Conservation (phyloP, 192 early-diverging fungal genomes). For the Mortierella claussenii region DNA sequence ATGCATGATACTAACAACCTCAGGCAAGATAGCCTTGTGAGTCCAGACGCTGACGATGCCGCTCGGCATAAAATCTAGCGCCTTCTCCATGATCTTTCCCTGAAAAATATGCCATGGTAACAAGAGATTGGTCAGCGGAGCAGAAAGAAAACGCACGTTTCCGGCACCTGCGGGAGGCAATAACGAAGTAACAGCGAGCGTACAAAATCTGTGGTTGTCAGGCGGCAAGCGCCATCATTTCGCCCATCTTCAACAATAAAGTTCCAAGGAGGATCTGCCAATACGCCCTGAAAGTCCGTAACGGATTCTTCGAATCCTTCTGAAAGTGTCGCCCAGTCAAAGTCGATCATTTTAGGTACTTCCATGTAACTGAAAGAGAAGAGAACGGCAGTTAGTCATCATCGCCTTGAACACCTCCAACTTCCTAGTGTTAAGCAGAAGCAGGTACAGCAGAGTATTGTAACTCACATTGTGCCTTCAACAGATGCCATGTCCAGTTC, state of each 20-base stretch:
- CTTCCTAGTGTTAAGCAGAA: too few relatives aligned
- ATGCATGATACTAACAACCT: slow-evolving; percentile 65
- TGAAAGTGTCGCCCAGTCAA: slow-evolving; percentile 42
- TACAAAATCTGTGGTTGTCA: slow-evolving; percentile 52
- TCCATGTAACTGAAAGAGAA: slow-evolving; percentile 25
- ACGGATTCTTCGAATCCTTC: slow-evolving; percentile 35
- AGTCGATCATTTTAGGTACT: slow-evolving; percentile 16
- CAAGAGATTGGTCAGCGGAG: neutral
- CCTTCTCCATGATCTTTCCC: slow-evolving; percentile 55
- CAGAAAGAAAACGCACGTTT: neutral
- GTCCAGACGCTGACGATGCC: slow-evolving; percentile 68
- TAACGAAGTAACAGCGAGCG: too few relatives aligned
- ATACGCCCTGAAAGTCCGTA: slow-evolving; percentile 58
- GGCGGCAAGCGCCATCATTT: slow-evolving; percentile 55
- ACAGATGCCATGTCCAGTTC: slow-evolving; percentile 7
- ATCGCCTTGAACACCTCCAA: too few relatives aligned
- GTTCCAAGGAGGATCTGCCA: slow-evolving; percentile 71
- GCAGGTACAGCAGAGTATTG: too few relatives aligned
- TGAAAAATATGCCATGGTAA: too few relatives aligned
- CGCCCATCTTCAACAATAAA: slow-evolving; percentile 60
- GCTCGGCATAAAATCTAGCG: slow-evolving; percentile 56
- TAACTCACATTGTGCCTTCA: slow-evolving; percentile 29
- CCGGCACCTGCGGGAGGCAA: too few relatives aligned
- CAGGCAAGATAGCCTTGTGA: slow-evolving; percentile 63
- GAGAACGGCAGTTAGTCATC: neutral